Base-by-base conservation (phyloP, 2,329 filamentous ascomycete genomes). In the Pseudodiploospora longispora region DNA sequence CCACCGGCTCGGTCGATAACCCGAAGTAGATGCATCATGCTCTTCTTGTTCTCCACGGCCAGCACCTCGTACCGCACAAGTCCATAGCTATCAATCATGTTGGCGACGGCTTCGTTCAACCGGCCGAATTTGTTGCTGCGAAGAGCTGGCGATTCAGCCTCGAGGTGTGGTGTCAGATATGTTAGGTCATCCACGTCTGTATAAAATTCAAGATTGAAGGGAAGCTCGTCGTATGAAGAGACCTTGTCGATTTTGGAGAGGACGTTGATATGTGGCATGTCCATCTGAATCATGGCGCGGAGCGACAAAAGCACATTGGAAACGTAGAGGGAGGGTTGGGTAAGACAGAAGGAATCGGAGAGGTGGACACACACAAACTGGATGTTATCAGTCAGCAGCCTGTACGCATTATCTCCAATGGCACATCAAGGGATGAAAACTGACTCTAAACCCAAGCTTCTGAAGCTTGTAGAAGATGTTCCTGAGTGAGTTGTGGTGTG, bases 221-320 rank as follows among this genome's bases (percentile, higher is more conserved):
- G 88, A 0, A 98, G 74, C 28, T 87, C 80, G 38, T 87, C 83
- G 59, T 95, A 96, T 42, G 84, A 80, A 32, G 82, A 72, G 43
- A 98, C 74, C 60, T 96, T 96, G 67, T 98, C 93, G 67, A 98
- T 95, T 68, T 98, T 98, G 46, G 90, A 96, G 28, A 98, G 77
- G 50, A 98, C 87, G 59, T 98, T 98, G 53, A 98, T 74, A 60
- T 96, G 88, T 1, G 93, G 89, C 49, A 97, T 85, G 59, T 97
- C 93, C 78, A 98, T 91, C 67, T 97, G 93, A 42, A 98, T 81
- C 91, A 98, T 98, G 55, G 88, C 90, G 52, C 93, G 85, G 51
- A 98, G 80, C 44, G 89, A 91, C 27, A 98, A 82, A 45, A 98
- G 82, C 46, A 98, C 76, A 55, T 94, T 93, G 53, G 91, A 95